phyloP scores from a whole-genome alignment of 345 rosid species.

The Syzygium jambos region DNA sequence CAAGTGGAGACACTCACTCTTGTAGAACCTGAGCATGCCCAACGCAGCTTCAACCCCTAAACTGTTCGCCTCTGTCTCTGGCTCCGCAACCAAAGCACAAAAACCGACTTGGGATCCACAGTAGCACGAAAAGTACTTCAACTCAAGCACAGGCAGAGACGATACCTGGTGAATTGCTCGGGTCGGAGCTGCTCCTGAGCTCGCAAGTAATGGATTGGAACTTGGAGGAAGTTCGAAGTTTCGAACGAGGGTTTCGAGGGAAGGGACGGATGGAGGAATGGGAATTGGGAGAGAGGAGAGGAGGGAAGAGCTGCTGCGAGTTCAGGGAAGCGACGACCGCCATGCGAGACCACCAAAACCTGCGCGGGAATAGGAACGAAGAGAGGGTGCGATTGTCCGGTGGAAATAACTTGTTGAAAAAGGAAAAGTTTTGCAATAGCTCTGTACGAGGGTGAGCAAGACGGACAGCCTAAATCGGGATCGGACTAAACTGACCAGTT shows the following conservation, averaged over 20 bases:
- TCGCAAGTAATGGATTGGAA: constrained; percentile 8
- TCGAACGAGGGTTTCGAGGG: neutral
- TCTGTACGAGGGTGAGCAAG: too few relatives aligned
- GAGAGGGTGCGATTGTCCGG: neutral
- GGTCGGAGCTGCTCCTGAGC: constrained; percentile 15
- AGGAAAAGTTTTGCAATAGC: too few relatives aligned
- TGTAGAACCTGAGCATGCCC: constrained; percentile 68
- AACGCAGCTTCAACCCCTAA: constrained; percentile 79
- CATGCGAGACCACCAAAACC: constrained; percentile 8
- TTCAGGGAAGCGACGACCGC: constrained; percentile 30
- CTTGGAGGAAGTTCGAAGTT: constrained; percentile 7
- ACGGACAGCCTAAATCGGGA: too few relatives aligned
- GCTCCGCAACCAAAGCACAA: neutral
- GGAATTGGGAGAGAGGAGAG: constrained; percentile 10
- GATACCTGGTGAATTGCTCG: constrained; percentile 30
- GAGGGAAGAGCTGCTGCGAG: constrained; percentile 6
- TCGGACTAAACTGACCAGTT: fast-evolving
- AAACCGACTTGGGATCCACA: neutral
- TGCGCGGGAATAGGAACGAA: neutral
- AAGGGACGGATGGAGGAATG: constrained; percentile 1
- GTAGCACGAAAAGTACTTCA: neutral
- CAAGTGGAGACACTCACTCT: constrained; percentile 26
- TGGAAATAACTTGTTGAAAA: too few relatives aligned
- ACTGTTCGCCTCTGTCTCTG: constrained; percentile 37
- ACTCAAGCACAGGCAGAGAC: neutral